Percentiles rank a stretch among this genome's conserved stretches.
phyloP scores from a whole-genome alignment of 1,284 basidiomycete genomes.

The Irpex sp. region DNA sequence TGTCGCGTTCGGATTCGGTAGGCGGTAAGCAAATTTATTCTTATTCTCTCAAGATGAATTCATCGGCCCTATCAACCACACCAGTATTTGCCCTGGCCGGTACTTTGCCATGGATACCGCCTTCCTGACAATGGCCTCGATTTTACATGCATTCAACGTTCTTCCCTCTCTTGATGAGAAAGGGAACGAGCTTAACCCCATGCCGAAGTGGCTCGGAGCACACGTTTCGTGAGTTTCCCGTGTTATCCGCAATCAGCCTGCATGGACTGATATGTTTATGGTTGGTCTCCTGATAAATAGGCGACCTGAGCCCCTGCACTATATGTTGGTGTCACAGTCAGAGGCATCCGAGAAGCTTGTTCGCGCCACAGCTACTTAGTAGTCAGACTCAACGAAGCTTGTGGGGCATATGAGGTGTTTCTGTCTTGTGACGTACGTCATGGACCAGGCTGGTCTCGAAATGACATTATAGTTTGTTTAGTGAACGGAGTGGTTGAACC shows the following conservation, averaged over 20 bases:
- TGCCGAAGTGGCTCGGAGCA: not conserved
- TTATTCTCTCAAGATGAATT: not conserved
- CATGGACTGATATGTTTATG: not conserved
- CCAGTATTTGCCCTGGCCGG: conserved; percentile 21
- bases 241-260: not conserved
- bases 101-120: conserved; percentile 28
- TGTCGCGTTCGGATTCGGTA: conserved; percentile 18
- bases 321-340: not conserved
- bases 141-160: conserved; percentile 37
- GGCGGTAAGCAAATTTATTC: conserved; percentile 11
- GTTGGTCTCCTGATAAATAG: not conserved
- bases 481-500: too few relatives aligned
- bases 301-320: not conserved
- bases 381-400: not conserved
- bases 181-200: not conserved
- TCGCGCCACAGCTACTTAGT: not conserved
- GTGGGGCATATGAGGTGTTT: not conserved
- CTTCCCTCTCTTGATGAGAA: conserved; percentile 22
- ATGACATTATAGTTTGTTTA: too few relatives aligned
- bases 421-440: not conserved
- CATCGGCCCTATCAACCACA: not conserved
- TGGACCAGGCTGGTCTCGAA: not conserved
- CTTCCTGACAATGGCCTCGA: conserved; percentile 35
- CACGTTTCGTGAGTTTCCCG: not conserved
- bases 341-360: not conserved